phyloP scores from a whole-genome alignment of 2,329 filamentous ascomycete genomes.

The Penicillium sp. region DNA sequence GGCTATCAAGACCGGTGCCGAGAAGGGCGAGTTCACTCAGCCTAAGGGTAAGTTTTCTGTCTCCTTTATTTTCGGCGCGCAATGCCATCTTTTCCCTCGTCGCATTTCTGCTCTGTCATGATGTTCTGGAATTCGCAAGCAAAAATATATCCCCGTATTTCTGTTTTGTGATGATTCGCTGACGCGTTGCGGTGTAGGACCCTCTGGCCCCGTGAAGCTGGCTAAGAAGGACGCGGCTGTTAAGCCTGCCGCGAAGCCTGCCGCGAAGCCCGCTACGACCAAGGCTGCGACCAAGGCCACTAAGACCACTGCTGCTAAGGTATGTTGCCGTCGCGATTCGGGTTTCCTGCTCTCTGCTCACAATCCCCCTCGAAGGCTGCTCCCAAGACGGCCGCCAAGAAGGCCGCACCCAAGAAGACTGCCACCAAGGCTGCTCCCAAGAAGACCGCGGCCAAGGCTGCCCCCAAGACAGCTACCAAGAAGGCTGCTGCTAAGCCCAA shows the following conservation, averaged over 20 bases:
- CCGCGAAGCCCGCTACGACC: conserved; percentile 16
- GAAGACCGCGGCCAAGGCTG: conserved; percentile 44
- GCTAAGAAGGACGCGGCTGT: conserved; percentile 67
- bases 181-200: conserved; percentile 52
- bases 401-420: conserved; percentile 39
- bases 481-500: conserved; percentile 53
- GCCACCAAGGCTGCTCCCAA: conserved; percentile 40
- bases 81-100: conserved; percentile 3
- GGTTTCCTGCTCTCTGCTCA: conserved; percentile 7
- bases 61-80: neutral
- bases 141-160: neutral
- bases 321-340: conserved; percentile 1
- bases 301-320: conserved; percentile 25
- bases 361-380: conserved; percentile 45
- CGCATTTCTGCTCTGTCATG: too few relatives aligned
- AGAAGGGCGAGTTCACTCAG: conserved; percentile 82
- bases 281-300: conserved; percentile 15
- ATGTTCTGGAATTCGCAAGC: neutral
- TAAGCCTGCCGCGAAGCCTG: conserved; percentile 43
- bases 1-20: conserved; percentile 75
- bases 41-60: conserved; percentile 71
- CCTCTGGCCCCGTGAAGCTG: conserved; percentile 89
- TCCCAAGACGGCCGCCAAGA: conserved; percentile 28
- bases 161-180: conserved; percentile 16
- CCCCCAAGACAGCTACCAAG: conserved; percentile 36